Base-by-base conservation (phyloP, 495 filamentous ascomycete genomes). In the Parathielavia appendiculata region DNA sequence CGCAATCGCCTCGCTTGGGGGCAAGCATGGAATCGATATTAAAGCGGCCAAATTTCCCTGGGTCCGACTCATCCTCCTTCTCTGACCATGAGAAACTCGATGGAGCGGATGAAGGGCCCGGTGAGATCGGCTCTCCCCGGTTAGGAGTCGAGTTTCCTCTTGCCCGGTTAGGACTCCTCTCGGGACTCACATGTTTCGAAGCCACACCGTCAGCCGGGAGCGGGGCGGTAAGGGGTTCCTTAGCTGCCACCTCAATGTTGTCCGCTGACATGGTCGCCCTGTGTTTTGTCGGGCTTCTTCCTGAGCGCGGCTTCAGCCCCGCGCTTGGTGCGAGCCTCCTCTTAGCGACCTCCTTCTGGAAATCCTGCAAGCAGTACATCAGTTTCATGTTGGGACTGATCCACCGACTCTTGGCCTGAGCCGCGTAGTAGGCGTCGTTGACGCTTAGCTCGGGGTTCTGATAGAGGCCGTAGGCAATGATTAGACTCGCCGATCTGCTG, bases 341-440 rank as follows among this genome's bases (percentile, higher is more conserved):
- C 63, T 79, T 81, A 5, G 79, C 63, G 10, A 91, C 73, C 60
- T 85, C 82, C 62, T 84, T 84, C 59, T 89, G 82, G 72, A 96
- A 98, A 67, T 98, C 93, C 40, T 95, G 92, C 51, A 98, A 78
- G 70, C 93, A 92, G 74, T 97, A 97, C 71, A 98, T 96, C 39
- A 98, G 76, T 61, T 89, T 91, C 93, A 98, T 98, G 68, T 98
- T 98, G 1, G 93, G 93, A 14, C 91, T 92, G 54, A 98, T 95
- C 93, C 93, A 98, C 62, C 82, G 84, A 67, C 92, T 97, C 67
- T 89, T 87, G 44, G 79, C 79, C 71, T 98, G 96, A 20, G 96
- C 95, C 5, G 86, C 80, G 67, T 91, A 83, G 67, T 98, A 98
- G 55, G 92, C 91, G 50, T 95, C 89, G 68, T 97, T 95, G 55